phyloP scores from a whole-genome alignment of 441 rosid species.

The California macrophylla region DNA sequence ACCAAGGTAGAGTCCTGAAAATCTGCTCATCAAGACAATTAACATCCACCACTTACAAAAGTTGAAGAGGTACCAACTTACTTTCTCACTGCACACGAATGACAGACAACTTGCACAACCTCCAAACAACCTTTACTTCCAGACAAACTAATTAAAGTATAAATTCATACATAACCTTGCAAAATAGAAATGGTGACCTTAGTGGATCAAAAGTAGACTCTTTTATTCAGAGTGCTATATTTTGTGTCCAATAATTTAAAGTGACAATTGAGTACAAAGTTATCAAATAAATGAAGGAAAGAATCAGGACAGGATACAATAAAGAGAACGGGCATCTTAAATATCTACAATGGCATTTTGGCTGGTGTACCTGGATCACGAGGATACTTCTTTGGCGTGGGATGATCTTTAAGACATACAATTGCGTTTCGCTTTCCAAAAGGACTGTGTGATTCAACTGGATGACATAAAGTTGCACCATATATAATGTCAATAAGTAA shows the following conservation, averaged over 20 bases:
- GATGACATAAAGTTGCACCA: constrained; percentile 15
- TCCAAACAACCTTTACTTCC: neutral
- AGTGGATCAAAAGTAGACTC: neutral
- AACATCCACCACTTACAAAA: constrained; percentile 3
- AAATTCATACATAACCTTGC: neutral
- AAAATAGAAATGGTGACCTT: neutral
- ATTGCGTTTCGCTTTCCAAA: constrained; percentile 69
- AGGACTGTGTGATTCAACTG: constrained; percentile 82
- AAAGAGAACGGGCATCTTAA: constrained; percentile 2
- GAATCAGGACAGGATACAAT: neutral
- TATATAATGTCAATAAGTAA: constrained; percentile 14
- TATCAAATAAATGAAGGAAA: neutral
- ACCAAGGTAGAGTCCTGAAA: neutral
- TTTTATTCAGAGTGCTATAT: neutral
- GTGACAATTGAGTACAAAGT: neutral
- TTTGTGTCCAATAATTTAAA: neutral
- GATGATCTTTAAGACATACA: constrained; percentile 48
- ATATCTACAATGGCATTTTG: constrained; percentile 49
- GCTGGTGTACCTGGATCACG: constrained; percentile 76
- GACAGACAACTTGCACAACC: neutral
- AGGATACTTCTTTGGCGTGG: constrained; percentile 64
- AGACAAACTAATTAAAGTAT: neutral
- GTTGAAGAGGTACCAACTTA: constrained; percentile 1
- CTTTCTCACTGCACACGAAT: neutral
- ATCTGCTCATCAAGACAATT: neutral